Evolutionary conservation across 1,284 basidiomycete genomes (phyloP).

Genomic region (Puccinia horiana): DNA sequence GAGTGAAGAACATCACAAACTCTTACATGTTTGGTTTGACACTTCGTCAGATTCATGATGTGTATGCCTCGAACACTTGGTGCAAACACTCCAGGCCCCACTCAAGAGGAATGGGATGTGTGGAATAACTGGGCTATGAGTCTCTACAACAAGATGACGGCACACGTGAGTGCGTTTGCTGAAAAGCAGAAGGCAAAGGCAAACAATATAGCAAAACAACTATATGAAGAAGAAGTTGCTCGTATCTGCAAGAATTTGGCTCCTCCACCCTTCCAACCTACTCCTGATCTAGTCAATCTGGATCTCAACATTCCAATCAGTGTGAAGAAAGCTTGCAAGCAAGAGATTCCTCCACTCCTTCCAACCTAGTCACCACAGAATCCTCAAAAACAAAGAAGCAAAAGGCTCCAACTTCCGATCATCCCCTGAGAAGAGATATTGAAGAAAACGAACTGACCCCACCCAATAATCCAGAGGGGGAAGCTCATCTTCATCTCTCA

Average conservation of each 20-base stretch:
- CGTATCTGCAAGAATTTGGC: neutral
- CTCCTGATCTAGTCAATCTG: too few relatives aligned
- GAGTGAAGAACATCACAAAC: too few relatives aligned
- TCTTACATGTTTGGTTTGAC: too few relatives aligned
- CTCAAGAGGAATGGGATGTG: neutral
- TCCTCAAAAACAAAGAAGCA: too few relatives aligned
- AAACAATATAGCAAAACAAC: neutral
- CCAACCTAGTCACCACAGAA: too few relatives aligned
- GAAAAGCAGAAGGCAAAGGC: neutral
- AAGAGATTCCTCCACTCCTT: too few relatives aligned
- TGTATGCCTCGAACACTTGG: conserved; percentile 36
- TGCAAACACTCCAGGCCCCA: neutral
- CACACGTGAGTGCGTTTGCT: neutral
- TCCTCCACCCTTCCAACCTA: too few relatives aligned
- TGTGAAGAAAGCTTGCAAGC: neutral
- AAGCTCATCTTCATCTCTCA: too few relatives aligned
- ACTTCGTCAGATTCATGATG: conserved; percentile 1
- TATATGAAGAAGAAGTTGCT: neutral
- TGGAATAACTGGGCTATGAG: neutral
- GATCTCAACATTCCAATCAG: neutral
- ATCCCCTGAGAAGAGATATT: too few relatives aligned
- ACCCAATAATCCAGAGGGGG: too few relatives aligned
- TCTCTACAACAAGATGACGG: neutral
- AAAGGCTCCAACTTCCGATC: too few relatives aligned
- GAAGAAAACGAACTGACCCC: too few relatives aligned